Conservation (phyloP, 192 early-diverging fungal species). For the Backusella macrospora region DNA sequence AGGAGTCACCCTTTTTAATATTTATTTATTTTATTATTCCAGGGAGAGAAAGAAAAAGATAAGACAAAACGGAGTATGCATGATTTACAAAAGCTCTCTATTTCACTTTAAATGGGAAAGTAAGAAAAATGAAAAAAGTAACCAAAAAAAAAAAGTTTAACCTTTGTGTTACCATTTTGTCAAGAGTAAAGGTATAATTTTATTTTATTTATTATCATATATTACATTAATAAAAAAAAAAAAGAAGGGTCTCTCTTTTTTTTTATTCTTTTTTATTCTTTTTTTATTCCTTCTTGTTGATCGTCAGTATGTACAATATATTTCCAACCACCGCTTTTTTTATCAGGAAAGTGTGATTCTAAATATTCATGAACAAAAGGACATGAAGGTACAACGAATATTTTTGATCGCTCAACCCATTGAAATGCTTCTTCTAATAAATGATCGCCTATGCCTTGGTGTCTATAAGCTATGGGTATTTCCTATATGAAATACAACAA, state of each 20-base stretch:
- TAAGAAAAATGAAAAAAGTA: too few relatives aligned
- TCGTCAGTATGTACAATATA: slow-evolving; percentile 14
- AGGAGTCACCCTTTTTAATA: too few relatives aligned
- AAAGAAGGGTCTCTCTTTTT: background rate
- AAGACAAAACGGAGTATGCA: too few relatives aligned
- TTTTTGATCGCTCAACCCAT: slow-evolving; percentile 27
- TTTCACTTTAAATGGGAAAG: background rate
- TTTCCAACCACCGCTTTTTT: slow-evolving; percentile 19
- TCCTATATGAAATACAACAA: slow-evolving; percentile 21
- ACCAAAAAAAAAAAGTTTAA: too few relatives aligned
- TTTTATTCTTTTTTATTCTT: background rate
- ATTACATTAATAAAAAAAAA: background rate
- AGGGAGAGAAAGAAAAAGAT: background rate
- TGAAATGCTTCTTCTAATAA: slow-evolving; percentile 29
- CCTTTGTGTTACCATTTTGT: slow-evolving; percentile 7
- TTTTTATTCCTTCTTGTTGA: slow-evolving; percentile 9
- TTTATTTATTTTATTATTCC: background rate
- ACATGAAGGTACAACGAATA: slow-evolving; percentile 31
- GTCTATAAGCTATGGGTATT: slow-evolving; percentile 30
- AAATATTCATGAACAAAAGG: slow-evolving; percentile 34
- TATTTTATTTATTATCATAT: slow-evolving; percentile 1
- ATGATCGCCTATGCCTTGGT: slow-evolving; percentile 30
- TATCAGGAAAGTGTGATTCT: slow-evolving; percentile 23
- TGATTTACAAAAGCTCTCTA: background rate
- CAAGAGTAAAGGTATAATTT: background rate